These are phyloP conservation scores for Xylaria longipes DNA, from an alignment of 495 filamentous ascomycete genomes.

Conservation along the genomic window DNA sequence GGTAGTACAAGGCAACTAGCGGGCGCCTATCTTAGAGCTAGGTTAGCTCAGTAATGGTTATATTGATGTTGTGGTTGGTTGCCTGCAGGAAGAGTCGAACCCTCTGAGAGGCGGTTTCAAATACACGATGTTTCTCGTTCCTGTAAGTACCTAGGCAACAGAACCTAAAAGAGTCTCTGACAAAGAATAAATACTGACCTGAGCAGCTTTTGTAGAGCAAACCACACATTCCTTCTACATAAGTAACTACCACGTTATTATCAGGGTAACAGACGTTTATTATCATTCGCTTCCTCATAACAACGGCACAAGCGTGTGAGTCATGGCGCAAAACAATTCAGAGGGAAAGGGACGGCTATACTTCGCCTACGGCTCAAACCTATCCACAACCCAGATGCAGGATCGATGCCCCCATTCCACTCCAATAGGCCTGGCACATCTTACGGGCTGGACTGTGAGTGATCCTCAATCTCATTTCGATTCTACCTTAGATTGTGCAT, in stretches of 20 bases:
- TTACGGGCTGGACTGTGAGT: slow-evolving; percentile 39
- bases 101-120: too few species aligned
- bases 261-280: too few species aligned
- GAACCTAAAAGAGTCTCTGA: background rate
- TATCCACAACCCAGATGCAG: slow-evolving; percentile 49
- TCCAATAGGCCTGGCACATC: slow-evolving; percentile 43
- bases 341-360: slow-evolving; percentile 29
- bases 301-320: background rate
- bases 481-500: background rate
- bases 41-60: too few species aligned
- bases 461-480: background rate
- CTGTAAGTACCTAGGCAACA: background rate
- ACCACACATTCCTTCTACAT: background rate
- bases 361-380: slow-evolving; percentile 53
- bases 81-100: too few species aligned
- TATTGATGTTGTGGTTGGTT: too few species aligned
- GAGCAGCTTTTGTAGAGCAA: background rate
- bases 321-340: background rate
- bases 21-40: too few species aligned
- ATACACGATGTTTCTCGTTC: too few species aligned
- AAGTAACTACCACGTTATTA: too few species aligned
- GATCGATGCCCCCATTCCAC: slow-evolving; percentile 46
- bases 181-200: background rate
- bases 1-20: background rate
- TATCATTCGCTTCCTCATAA: background rate